Base-by-base conservation (phyloP, 108 stramenopile species). In the Skeletonema menzelii region DNA sequence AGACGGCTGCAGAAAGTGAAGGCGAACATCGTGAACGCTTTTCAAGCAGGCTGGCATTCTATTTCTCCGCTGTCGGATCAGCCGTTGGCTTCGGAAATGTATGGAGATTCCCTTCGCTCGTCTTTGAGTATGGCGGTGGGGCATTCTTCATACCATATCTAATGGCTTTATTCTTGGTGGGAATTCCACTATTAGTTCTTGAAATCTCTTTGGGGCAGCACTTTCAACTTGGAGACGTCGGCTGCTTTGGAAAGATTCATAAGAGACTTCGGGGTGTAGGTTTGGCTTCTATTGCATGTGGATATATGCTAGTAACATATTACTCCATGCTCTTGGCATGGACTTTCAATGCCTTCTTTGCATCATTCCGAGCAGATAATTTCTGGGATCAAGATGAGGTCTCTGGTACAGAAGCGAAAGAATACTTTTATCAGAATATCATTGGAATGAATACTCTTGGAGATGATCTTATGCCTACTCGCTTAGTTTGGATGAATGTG, bases 51-150 rank as follows among this genome's bases (percentile, higher is more conserved):
- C 13, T 69, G 12, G 83, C 87, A 24, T 88, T 88, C 66, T 85
- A 84, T 42, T 77, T 86, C 32, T 86, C 85, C n/a, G 75, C 83
- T 11, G 57, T 87, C 34, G 88, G 88, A 27, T 74, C 80, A 40
- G 88, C 88, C 5, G 84, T 89, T 7, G 88, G 85, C 28, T 85
- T 89, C 58, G 88, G 88, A 31, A 89, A 89, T 42, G 67, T 89
- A 19, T 89, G 88, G 88, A 72, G 88, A 28, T 89, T 89, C 70
- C 88, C 88, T 14, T 69, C 74, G 3, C 80, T 89, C 13, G 82
- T 83, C 37, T 71, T 59, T 37, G 70, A 85, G 8, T 89, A 82
- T 56, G 88, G 88, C n/a, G 88, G 88, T 53, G 82, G 82, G 0
- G 80, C 76, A 61, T 85, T 85, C 61, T 70, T 88, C 58, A 59